A percentile compares a stretch with the other conserved stretches of the same genome.
These are phyloP conservation scores for Cyphellophora attinorum DNA, from an alignment of 2,329 filamentous ascomycete species.

Conservation along the genomic window DNA sequence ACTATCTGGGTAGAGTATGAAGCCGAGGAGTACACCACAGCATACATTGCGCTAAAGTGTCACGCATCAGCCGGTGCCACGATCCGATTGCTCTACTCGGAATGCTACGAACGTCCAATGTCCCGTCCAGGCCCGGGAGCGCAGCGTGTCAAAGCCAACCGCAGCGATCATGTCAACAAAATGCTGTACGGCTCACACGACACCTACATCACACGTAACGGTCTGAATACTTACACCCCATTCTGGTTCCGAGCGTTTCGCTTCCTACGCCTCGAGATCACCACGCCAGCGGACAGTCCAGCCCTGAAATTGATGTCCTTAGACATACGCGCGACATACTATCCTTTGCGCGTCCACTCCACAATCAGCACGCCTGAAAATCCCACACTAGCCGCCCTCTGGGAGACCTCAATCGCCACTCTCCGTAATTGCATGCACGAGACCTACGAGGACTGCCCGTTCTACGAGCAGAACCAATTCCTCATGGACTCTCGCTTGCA, in stretches of 20 bases:
- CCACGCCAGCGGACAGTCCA: slow-evolving; percentile 13
- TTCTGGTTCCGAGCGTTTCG: slow-evolving; percentile 35
- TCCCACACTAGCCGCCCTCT: slow-evolving; percentile 16
- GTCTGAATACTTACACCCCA: slow-evolving; percentile 23
- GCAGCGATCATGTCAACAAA: neutral
- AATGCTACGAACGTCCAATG: slow-evolving; percentile 23
- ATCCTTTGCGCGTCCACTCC: slow-evolving; percentile 24
- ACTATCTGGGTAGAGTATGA: no score
- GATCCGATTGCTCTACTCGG: slow-evolving; percentile 23
- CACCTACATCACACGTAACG: neutral
- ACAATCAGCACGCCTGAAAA: neutral
- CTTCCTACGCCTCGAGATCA: slow-evolving; percentile 23
- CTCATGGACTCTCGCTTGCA: slow-evolving; percentile 19
- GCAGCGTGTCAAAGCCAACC: neutral
- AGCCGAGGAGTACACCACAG: no score
- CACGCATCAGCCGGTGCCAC: slow-evolving; percentile 6
- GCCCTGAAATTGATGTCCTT: slow-evolving; percentile 21
- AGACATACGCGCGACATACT: slow-evolving; percentile 25
- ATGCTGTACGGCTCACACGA: neutral
- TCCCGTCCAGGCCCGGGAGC: slow-evolving; percentile 7
- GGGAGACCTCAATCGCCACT: slow-evolving; percentile 24
- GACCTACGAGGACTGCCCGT: slow-evolving; percentile 26
- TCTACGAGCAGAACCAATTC: slow-evolving; percentile 28
- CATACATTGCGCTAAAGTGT: slow-evolving; percentile 9
- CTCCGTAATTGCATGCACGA: slow-evolving; percentile 28